phyloP scores from a whole-genome alignment of 2,329 filamentous ascomycete species.

The Penicillium sp. region DNA sequence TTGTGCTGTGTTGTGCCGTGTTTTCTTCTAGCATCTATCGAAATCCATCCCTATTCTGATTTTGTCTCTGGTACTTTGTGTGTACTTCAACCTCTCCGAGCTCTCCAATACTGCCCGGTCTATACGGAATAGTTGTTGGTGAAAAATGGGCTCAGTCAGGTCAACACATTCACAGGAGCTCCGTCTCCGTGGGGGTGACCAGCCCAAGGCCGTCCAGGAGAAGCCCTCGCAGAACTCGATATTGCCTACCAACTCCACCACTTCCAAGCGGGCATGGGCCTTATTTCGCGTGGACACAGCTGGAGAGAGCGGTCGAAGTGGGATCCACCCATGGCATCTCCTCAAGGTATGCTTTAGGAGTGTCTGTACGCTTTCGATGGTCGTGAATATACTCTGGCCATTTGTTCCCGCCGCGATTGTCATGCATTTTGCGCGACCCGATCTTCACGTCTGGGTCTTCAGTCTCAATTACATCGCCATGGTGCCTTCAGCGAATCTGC shows the following conservation, averaged over 20 bases:
- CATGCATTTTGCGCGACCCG: conserved; percentile 49
- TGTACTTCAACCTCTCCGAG: background rate
- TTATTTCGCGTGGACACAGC: conserved; percentile 32
- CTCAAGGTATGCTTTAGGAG: conserved; percentile 56
- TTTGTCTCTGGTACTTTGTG: background rate
- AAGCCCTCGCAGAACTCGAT: conserved; percentile 14
- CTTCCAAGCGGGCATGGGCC: conserved; percentile 10
- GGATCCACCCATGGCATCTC: conserved; percentile 57
- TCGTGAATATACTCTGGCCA: conserved; percentile 66
- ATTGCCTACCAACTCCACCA: conserved; percentile 24
- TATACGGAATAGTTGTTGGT: background rate
- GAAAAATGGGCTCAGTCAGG: conserved; percentile 14
- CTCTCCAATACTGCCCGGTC: background rate
- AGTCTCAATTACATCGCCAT: conserved; percentile 66
- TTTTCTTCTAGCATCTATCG: background rate
- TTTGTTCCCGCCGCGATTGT: conserved; percentile 63
- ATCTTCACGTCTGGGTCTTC: conserved; percentile 58
- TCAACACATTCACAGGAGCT: conserved; percentile 6
- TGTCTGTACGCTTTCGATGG: conserved; percentile 53
- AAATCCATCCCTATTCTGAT: background rate
- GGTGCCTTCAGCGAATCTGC: conserved; percentile 65
- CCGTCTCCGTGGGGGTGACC: conserved; percentile 1
- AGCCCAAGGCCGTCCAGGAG: conserved; percentile 9
- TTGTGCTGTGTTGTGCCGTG: background rate
- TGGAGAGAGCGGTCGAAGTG: conserved; percentile 61